These are phyloP conservation scores for Aaosphaeria pasadenensis DNA, from an alignment of 2,329 filamentous ascomycete genomes.

Conservation along the genomic window DNA sequence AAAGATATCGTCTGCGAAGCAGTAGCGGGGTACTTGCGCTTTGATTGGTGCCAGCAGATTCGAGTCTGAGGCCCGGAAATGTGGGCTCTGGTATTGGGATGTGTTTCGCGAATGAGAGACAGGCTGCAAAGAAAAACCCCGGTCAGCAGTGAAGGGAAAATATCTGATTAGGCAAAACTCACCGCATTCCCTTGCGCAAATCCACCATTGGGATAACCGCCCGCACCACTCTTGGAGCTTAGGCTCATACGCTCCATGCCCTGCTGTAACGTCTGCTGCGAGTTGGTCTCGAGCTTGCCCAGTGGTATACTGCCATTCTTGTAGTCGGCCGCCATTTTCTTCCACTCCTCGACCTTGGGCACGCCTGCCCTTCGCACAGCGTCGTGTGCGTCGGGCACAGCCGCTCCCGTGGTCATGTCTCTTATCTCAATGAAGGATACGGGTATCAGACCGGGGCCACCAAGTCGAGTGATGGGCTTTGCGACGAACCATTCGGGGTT, in stretches of 20 bases:
- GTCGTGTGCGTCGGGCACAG: constrained; percentile 77
- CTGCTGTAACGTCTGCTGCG: constrained; percentile 51
- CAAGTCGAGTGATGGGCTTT: constrained; percentile 96
- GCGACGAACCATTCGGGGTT: constrained; percentile 99
- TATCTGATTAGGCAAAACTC: constrained; percentile 22
- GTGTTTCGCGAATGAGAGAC: constrained; percentile 31
- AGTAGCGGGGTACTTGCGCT: constrained; percentile 87
- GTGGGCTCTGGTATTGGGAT: constrained; percentile 41
- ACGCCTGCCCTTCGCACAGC: constrained; percentile 87
- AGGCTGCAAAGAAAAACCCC: constrained; percentile 7
- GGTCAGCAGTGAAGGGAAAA: constrained; percentile 10
- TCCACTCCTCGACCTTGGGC: constrained; percentile 96
- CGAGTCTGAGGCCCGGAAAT: constrained; percentile 37
- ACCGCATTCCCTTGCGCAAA: constrained; percentile 26
- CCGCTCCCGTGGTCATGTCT: constrained; percentile 84
- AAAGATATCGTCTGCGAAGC: constrained; percentile 95
- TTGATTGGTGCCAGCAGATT: constrained; percentile 70
- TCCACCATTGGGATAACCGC: constrained; percentile 18
- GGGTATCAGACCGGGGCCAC: constrained; percentile 90
- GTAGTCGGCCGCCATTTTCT: constrained; percentile 98
- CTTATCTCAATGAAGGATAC: constrained; percentile 96
- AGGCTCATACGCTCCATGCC: constrained; percentile 76
- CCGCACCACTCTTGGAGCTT: constrained; percentile 38
- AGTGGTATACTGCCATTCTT: constrained; percentile 98
- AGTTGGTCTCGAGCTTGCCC: constrained; percentile 72